Conservation (phyloP, 2,329 filamentous ascomycete genomes). For the Reticulascus tulasneorum region DNA sequence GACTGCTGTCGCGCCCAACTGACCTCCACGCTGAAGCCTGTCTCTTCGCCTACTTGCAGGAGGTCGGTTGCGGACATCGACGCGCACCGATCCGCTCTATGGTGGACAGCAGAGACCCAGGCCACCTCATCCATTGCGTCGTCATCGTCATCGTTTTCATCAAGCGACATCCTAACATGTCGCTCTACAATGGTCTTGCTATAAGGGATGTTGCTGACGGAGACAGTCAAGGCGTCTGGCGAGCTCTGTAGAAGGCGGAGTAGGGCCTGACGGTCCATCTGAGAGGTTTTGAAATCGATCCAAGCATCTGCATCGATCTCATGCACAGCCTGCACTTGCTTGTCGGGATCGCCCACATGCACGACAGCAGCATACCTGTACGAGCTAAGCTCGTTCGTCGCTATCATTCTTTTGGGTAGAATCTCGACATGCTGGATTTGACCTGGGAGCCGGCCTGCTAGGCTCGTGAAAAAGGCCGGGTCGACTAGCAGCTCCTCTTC, state of each 20-base stretch:
- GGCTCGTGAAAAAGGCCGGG: conserved; percentile 19
- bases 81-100: conserved; percentile 4
- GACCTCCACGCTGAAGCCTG: conserved; percentile 41
- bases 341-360: conserved; percentile 5
- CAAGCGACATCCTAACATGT: neutral
- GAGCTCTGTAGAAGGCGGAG: conserved; percentile 8
- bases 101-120: neutral
- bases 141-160: neutral
- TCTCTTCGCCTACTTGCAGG: conserved; percentile 17
- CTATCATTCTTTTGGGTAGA: conserved; percentile 23
- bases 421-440: conserved; percentile 22
- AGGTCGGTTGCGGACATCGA: conserved; percentile 15
- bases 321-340: conserved; percentile 2
- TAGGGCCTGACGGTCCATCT: neutral
- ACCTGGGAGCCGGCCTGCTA: conserved; percentile 10
- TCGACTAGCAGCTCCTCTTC: conserved; percentile 21
- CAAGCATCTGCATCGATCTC: conserved; percentile 5
- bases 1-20: conserved; percentile 37
- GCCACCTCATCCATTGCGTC: neutral
- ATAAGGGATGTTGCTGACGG: conserved; percentile 21
- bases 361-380: conserved; percentile 24
- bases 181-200: conserved; percentile 26
- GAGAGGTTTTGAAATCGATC: neutral
- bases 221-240: neutral
- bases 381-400: conserved; percentile 23